Conservation (phyloP, 192 early-diverging fungal species). For the Dissophora globulifera region DNA sequence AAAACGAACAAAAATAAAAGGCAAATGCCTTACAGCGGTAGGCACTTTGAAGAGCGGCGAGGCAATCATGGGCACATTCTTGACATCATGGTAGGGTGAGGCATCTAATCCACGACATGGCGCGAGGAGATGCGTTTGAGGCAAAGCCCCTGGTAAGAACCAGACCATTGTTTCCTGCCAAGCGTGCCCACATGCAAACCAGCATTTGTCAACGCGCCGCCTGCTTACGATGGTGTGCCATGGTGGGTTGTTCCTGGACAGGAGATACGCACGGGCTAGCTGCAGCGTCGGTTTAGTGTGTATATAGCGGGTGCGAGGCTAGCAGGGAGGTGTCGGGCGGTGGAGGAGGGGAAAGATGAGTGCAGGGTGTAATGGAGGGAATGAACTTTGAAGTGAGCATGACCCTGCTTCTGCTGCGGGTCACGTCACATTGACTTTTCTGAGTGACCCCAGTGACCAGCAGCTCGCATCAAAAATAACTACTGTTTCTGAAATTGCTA, state of each 20-base stretch:
- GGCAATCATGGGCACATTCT: conserved; percentile 48
- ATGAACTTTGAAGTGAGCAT: too few species aligned
- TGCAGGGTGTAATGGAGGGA: too few species aligned
- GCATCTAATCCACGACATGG: conserved; percentile 25
- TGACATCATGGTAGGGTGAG: conserved; percentile 49
- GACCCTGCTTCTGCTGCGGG: neutral
- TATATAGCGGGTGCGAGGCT: too few species aligned
- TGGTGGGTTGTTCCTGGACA: neutral
- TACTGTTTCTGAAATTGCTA: too few species aligned
- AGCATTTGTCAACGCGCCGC: too few species aligned
- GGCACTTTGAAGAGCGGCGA: conserved; percentile 46
- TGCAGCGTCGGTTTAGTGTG: conserved; percentile 2
- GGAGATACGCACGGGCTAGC: neutral
- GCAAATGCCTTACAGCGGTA: conserved; percentile 16
- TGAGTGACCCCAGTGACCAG: too few species aligned
- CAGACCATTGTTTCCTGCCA: too few species aligned
- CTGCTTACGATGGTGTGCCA: conserved; percentile 45
- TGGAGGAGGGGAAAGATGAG: neutral
- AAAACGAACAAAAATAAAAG: neutral
- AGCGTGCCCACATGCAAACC: too few species aligned
- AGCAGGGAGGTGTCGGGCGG: too few species aligned
- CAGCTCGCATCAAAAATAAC: too few species aligned
- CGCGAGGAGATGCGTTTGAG: neutral
- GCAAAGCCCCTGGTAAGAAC: too few species aligned
- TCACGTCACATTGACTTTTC: neutral